Conservation (phyloP, 2,329 filamentous ascomycete species). For the Fusarium penzigii region DNA sequence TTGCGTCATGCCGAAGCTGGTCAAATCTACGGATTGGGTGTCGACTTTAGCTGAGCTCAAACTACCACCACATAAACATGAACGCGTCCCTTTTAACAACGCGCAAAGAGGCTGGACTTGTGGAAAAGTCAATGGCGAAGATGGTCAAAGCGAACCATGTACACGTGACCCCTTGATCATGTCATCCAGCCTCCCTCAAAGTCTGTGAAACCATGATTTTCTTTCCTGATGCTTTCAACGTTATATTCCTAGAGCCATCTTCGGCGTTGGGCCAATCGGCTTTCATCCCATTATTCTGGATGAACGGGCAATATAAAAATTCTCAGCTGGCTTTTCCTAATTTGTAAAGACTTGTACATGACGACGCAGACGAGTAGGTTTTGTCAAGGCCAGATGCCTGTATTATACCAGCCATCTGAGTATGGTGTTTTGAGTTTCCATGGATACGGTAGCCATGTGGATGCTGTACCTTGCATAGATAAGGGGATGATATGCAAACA, state of each 20-base stretch:
- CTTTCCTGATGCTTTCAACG: background rate
- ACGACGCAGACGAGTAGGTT: conserved; percentile 9
- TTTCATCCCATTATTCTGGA: conserved; percentile 7
- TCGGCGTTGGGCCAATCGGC: conserved; percentile 6
- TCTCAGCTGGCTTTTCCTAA: no score
- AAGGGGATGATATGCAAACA: conserved; percentile 8
- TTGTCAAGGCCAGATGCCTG: no score
- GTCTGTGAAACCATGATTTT: background rate
- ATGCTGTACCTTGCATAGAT: conserved; percentile 22
- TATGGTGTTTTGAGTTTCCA: background rate
- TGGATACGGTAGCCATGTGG: no score
- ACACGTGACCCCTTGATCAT: conserved; percentile 3
- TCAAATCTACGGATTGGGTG: no score
- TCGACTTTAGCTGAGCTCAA: no score
- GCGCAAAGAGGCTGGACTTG: conserved; percentile 3
- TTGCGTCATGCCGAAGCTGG: no score
- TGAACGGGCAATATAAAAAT: background rate
- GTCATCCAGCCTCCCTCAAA: conserved; percentile 10
- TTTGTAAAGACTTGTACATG: background rate
- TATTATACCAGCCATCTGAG: conserved; percentile 12
- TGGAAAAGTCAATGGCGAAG: background rate
- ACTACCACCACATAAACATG: no score
- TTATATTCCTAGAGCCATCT: background rate
- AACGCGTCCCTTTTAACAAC: conserved; percentile 2
- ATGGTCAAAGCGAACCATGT: conserved; percentile 7